Conservation (phyloP, 1,284 basidiomycete species). For the Rhodotorula sp. region DNA sequence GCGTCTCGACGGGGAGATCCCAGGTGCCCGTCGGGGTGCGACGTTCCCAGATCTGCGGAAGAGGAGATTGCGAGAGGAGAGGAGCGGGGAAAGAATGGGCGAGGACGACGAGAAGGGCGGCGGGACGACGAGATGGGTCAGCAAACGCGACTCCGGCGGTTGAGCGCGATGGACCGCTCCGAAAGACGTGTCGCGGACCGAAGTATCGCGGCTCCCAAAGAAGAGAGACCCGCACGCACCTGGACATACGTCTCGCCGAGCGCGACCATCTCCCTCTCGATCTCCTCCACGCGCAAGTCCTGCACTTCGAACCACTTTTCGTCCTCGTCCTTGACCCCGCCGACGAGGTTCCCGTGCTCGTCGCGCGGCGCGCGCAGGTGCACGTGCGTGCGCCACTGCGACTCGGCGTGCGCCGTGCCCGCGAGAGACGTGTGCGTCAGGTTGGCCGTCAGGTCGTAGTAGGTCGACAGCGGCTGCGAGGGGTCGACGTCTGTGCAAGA, state of each 20-base stretch:
- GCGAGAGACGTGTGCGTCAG: slow-evolving; percentile 66
- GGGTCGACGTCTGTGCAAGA: slow-evolving; percentile 69
- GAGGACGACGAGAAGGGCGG: not conserved
- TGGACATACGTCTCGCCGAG: slow-evolving; percentile 94
- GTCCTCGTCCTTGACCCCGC: slow-evolving; percentile 59
- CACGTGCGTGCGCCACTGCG: slow-evolving; percentile 90
- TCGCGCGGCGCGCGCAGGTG: slow-evolving; percentile 57
- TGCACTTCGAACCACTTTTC: slow-evolving; percentile 98
- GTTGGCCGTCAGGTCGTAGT: slow-evolving; percentile 95
- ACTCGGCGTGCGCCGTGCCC: slow-evolving; percentile 80
- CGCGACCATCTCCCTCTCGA: slow-evolving; percentile 95
- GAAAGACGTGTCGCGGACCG: too few species aligned
- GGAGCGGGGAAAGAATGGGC: too few species aligned
- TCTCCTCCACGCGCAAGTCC: slow-evolving; percentile 93
- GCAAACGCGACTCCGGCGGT: not conserved
- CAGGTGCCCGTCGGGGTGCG: slow-evolving; percentile 15
- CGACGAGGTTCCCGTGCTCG: slow-evolving; percentile 39
- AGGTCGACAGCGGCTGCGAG: slow-evolving; percentile 62
- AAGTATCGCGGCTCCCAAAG: not conserved
- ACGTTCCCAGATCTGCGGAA: slow-evolving; percentile 34
- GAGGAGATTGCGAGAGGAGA: not conserved
- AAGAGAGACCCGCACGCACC: slow-evolving; percentile 54
- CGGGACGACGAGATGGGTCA: not conserved
- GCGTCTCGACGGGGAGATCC: slow-evolving; percentile 13
- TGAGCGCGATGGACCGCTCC: too few species aligned